Conservation (phyloP, 1,284 basidiomycete species). For the Ceratorhiza oryzae-sativae region DNA sequence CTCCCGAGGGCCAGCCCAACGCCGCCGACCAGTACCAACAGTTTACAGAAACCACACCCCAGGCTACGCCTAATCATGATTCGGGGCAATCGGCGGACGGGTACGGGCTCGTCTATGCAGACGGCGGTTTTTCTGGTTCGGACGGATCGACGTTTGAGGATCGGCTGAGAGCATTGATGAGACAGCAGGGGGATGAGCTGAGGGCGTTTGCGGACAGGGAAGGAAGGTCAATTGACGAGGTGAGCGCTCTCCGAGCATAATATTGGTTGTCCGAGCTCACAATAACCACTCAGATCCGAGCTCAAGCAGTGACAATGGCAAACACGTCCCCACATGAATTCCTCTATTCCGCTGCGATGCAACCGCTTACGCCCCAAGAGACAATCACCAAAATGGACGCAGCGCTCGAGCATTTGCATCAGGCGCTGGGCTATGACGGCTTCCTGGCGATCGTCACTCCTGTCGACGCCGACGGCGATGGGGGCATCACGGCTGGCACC, state of each 20-base stretch:
- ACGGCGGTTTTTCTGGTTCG: slow-evolving; percentile 1
- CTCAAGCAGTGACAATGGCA: slow-evolving; percentile 23
- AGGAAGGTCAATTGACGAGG: slow-evolving; percentile 32
- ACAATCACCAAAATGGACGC: slow-evolving; percentile 35
- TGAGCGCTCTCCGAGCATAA: not conserved
- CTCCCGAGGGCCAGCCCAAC: slow-evolving; percentile 25
- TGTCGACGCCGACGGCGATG: slow-evolving; percentile 36
- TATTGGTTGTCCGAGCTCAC: not conserved
- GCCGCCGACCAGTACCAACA: slow-evolving; percentile 31
- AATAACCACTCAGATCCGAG: slow-evolving; percentile 27
- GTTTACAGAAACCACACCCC: slow-evolving; percentile 12
- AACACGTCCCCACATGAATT: slow-evolving; percentile 33
- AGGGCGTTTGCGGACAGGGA: slow-evolving; percentile 37
- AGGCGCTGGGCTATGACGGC: slow-evolving; percentile 32
- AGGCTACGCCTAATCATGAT: slow-evolving; percentile 20
- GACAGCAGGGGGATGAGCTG: slow-evolving; percentile 35
- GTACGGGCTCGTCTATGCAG: slow-evolving; percentile 24
- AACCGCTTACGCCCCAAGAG: slow-evolving; percentile 15
- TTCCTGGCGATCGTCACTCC: slow-evolving; percentile 38
- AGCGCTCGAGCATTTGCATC: slow-evolving; percentile 33
- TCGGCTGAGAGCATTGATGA: slow-evolving; percentile 13
- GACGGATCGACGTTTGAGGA: slow-evolving; percentile 31
- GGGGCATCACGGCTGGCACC: slow-evolving; percentile 38
- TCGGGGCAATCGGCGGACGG: slow-evolving; percentile 19
- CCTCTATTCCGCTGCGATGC: slow-evolving; percentile 22